Evolutionary conservation across 164 flowering plant genomes (phyloP), one percentile per base, ranked within the genome.

Genomic region (Taxillus chinensis): DNA sequence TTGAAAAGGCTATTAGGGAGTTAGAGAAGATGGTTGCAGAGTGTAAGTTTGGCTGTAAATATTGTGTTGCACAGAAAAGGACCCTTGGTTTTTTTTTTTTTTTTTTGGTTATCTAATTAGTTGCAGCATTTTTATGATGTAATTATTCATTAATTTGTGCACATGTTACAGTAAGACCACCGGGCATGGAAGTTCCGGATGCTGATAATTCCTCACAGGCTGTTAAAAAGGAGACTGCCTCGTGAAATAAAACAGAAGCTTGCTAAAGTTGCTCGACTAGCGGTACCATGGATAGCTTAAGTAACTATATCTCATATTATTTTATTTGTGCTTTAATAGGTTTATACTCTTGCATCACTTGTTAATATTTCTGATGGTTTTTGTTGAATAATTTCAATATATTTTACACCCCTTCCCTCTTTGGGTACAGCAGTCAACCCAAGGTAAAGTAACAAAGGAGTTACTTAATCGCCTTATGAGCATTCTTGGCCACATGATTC

Each of bases 221-320:
- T 38, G 71, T 87, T 55, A 95, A 95, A n/a, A 76, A 83, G 95
- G 77, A 89, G 99, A 72, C 80, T 95, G 75, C 92, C 99, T 48
- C 81, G 78, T 62, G 99, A 91, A 73, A 74, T 95, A 68, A 95
- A 95, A 74, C 83, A 82, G 70, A 95, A 85, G 80, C 93, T 95
- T 79, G 96, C 89, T 62, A 95, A 89, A 91, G 95, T 95, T 81
- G 97, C 99, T 66, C 85, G 92, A 80, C 57, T 91, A 64, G 93
- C 95, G 93, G 99, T 95, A 92, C 55, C 56, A 15, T 54, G 62
- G 38, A 39, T 46, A 38, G n/a, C 17, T 57, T 7, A 11, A 3
- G 45, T 55, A 43, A 43, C 14, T 60, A 41, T 5, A 17, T 9
- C 52, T 64, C 54, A 41, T 54, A 46, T 37, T 11, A 39, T 2